Conservation (phyloP, 306 rosid genomes). For the Citrullus amarus region DNA sequence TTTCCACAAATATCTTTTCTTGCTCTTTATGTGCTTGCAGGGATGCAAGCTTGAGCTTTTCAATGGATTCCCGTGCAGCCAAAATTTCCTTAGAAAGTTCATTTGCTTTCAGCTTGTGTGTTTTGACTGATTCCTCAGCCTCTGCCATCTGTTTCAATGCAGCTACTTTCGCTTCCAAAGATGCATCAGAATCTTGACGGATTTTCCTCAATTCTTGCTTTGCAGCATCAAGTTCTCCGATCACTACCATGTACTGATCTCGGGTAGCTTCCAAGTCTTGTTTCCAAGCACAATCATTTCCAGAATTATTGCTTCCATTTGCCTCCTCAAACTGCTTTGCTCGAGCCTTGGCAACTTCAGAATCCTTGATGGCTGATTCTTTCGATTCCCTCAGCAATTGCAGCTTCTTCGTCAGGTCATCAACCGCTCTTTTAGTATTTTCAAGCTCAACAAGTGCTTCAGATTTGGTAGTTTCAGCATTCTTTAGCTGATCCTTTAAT, state of each 20-base stretch:
- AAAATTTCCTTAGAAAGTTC: constrained; percentile 74
- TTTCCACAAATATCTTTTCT: constrained; percentile 46
- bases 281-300: constrained; percentile 42
- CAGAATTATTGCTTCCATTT: constrained; percentile 29
- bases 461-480: constrained; percentile 74
- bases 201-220: constrained; percentile 62
- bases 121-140: constrained; percentile 52
- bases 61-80: constrained; percentile 59
- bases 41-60: constrained; percentile 59
- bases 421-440: constrained; percentile 45
- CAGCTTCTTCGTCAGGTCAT: constrained; percentile 56
- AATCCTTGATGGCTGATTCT: constrained; percentile 46
- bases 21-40: constrained; percentile 60
- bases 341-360: constrained; percentile 51
- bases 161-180: constrained; percentile 40
- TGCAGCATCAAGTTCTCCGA: constrained; percentile 69
- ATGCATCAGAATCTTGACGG: constrained; percentile 66
- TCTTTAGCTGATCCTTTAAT: constrained; percentile 63
- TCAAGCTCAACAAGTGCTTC: constrained; percentile 80
- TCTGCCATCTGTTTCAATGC: constrained; percentile 52
- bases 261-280: constrained; percentile 63
- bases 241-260: constrained; percentile 39
- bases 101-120: constrained; percentile 38
- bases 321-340: constrained; percentile 53
- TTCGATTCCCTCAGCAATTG: constrained; percentile 47